phyloP scores from a whole-genome alignment of 2,329 filamentous ascomycete species.

The Pseudogymnoascus sp. region DNA sequence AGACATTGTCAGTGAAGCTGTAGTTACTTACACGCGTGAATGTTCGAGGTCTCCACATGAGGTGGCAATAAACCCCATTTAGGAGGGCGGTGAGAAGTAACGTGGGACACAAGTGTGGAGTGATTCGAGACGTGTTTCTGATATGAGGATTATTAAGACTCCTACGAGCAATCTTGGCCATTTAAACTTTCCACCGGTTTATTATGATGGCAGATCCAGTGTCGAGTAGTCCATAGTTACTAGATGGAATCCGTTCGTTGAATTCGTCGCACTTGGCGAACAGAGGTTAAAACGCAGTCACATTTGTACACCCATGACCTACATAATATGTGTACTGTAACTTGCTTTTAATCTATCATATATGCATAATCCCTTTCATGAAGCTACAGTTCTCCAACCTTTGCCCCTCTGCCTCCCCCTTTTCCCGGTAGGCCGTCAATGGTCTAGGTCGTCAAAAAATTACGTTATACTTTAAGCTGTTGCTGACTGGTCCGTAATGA shows the following conservation, averaged over 20 bases:
- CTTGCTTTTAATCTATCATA: slow-evolving; percentile 12
- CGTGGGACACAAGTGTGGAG: neutral
- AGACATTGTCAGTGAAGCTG: slow-evolving; percentile 12
- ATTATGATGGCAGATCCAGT: neutral
- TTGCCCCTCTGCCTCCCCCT: neutral
- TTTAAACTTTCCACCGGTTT: neutral
- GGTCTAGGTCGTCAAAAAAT: slow-evolving; percentile 1
- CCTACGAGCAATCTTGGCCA: neutral
- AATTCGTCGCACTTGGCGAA: neutral
- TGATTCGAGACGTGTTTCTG: slow-evolving; percentile 1
- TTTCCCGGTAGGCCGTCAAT: neutral
- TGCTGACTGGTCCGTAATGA: slow-evolving; percentile 44
- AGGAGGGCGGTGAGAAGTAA: neutral
- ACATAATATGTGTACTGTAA: neutral
- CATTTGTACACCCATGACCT: neutral
- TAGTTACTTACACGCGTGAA: slow-evolving; percentile 10
- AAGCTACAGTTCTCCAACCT: slow-evolving; percentile 10
- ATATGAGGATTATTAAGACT: neutral
- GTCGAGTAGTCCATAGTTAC: neutral
- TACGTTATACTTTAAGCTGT: slow-evolving; percentile 2
- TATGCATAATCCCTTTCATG: slow-evolving; percentile 7
- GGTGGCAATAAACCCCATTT: neutral
- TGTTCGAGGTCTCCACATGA: slow-evolving; percentile 8
- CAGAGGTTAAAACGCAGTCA: neutral
- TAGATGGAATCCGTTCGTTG: neutral